Evolutionary conservation across 1,139 yeast genomes (phyloP), one percentile per base, ranked within the genome.

Genomic region (Candida anutae): DNA sequence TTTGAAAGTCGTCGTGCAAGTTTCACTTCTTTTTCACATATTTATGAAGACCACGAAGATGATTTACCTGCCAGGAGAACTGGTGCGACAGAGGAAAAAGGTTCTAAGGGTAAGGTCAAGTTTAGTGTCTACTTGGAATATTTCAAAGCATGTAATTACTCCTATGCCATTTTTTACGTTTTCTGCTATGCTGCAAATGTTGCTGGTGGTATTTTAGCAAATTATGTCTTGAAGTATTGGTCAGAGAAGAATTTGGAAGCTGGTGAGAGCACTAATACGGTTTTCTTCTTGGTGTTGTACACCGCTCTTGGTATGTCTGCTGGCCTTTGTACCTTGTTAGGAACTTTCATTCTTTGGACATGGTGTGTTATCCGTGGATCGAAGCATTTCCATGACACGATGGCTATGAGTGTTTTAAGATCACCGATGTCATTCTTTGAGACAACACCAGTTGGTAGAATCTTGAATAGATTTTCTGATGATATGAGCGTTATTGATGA

Each of bases 341-440:
- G 50, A n/a, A 42, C 54, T 1, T 46, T 39, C 30, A 37, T 52
- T 15, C 34, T 53, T 13, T 53, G 58, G 58, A 40, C 49, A 2
- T 49, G 34, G 35, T 46, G 55, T 39, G 45, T 50, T n/a, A 37
- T 52, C 29, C 38, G 37, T 24, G 55, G 54, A 10, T 42, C 57
- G 3, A 36, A 26, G 16, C 39, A 38, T 24, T 50, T 52, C 45
- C 58, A 53, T 27, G 48, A 44, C 24, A 39, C 37, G 17, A 48
- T 53, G 54, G 53, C 55, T n/a, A 34, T 38, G 10, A 36, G 52
- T 6, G 49, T 53, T 6, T 38, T 53, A 31, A 38, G 54, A 22
- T 43, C 54, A 5, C 58, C 58, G 11, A 53, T 53, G 58, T 46
- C 54, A 1, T 53, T 50, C 34, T 53, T 53, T 26, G 58, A 53